Percentiles rank a stretch among this genome's conserved stretches.
Conservation (phyloP, 164 flowering plant genomes). For the Sedum album region DNA sequence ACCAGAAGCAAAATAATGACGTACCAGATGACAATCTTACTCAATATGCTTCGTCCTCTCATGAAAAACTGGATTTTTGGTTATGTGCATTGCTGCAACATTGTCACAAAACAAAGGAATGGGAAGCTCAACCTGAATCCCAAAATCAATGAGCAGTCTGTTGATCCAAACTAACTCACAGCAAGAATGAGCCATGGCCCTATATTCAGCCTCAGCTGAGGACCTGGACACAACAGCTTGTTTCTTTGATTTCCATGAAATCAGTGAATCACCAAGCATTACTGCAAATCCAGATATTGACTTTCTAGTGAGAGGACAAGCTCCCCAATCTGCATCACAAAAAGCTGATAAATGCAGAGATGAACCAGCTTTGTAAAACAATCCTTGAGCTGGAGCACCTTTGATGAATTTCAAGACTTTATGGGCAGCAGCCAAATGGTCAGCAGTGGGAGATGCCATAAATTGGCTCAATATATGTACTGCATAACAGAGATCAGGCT, state of each 20-base stretch:
- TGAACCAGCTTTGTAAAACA: not conserved
- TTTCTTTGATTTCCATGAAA: conserved; percentile 16
- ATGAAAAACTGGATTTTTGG: not conserved
- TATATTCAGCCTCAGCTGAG: conserved; percentile 66
- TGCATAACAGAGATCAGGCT: conserved; percentile 11
- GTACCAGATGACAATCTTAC: not conserved
- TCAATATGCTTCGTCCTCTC: not conserved
- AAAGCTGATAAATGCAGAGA: not conserved
- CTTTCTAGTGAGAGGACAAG: not conserved
- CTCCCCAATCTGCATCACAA: conserved; percentile 12
- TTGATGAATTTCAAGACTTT: conserved; percentile 7
- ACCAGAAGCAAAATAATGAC: not conserved
- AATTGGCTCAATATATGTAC: conserved; percentile 12
- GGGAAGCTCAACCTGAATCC: not conserved
- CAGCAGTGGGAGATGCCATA: conserved; percentile 9
- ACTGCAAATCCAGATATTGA: conserved; percentile 12
- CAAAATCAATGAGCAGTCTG: not conserved
- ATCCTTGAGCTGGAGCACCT: not conserved
- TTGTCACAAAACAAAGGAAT: not conserved
- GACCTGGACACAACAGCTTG: conserved; percentile 32
- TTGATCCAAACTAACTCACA: not conserved
- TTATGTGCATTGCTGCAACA: not conserved
- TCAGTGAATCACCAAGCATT: conserved; percentile 6
- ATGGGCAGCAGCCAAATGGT: conserved; percentile 5
- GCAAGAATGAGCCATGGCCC: conserved; percentile 41